A percentile compares a stretch with the other conserved stretches of the same genome.
Conservation (phyloP, 176 grass and related monocot genomes). For the Raddia distichophylla region DNA sequence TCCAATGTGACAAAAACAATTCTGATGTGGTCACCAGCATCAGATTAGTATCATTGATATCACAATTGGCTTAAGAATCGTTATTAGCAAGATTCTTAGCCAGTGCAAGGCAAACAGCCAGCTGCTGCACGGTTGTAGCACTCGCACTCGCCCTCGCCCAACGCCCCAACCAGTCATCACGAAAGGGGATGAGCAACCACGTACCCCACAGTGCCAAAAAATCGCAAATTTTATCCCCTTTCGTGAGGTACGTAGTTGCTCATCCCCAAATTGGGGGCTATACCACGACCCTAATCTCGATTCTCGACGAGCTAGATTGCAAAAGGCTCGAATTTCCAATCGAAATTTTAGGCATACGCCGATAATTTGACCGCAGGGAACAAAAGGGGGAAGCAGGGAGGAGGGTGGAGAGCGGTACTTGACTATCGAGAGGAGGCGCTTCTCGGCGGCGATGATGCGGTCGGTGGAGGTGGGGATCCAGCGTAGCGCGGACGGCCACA, state of each 20-base stretch:
- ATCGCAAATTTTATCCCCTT: neutral
- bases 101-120: neutral
- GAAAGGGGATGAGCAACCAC: neutral
- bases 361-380: neutral
- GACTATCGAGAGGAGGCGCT: conserved; percentile 79
- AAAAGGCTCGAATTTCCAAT: neutral
- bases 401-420: conserved; percentile 46
- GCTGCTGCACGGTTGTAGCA: neutral
- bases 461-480: conserved; percentile 99
- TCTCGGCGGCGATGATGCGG: conserved; percentile 89
- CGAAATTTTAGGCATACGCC: too few relatives aligned
- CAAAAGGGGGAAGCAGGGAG: neutral
- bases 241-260: too few relatives aligned
- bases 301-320: neutral
- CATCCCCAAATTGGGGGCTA: too few relatives aligned
- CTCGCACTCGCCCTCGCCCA: neutral
- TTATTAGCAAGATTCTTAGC: neutral
- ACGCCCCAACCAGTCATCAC: neutral
- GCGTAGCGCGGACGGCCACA: conserved; percentile 70
- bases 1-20: neutral
- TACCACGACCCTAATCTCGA: neutral
- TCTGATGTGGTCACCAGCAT: neutral
- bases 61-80: neutral
- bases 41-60: neutral
- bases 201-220: neutral